Percentiles rank a stretch among this genome's conserved stretches.
These are phyloP conservation scores for Papiliotrema flavescens DNA, from an alignment of 1,284 basidiomycete species.

Conservation along the genomic window DNA sequence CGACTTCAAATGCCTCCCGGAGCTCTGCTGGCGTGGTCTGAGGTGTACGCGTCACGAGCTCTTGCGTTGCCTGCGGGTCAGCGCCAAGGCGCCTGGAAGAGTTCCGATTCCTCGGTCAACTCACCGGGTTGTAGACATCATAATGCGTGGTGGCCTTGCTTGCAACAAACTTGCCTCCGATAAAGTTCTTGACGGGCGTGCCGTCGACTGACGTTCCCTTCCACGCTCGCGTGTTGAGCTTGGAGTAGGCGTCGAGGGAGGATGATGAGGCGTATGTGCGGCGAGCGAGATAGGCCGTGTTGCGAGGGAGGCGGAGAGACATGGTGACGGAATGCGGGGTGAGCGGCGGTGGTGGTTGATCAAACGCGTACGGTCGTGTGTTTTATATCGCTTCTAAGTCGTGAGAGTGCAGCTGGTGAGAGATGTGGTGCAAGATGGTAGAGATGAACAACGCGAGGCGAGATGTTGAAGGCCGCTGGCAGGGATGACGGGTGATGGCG, in stretches of 20 bases:
- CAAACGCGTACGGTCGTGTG: neutral
- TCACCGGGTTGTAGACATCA: constrained; percentile 76
- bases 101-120: neutral
- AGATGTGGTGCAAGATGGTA: too few species aligned
- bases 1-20: constrained; percentile 70
- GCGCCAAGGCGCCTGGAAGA: neutral
- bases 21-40: constrained; percentile 78
- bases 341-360: neutral
- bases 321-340: neutral
- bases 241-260: constrained; percentile 7
- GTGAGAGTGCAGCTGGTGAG: too few species aligned
- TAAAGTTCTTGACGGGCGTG: constrained; percentile 13
- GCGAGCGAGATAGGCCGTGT: neutral
- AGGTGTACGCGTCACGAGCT: constrained; percentile 76
- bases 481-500: too few species aligned
- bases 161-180: constrained; percentile 40
- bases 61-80: constrained; percentile 68
- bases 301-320: neutral
- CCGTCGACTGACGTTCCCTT: constrained; percentile 7
- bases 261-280: neutral
- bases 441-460: too few species aligned
- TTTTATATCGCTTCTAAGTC: too few species aligned
- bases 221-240: constrained; percentile 8
- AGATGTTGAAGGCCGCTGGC: too few species aligned
- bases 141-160: constrained; percentile 69